Base-by-base conservation (phyloP, 306 rosid species). In the Castanea crenata region DNA sequence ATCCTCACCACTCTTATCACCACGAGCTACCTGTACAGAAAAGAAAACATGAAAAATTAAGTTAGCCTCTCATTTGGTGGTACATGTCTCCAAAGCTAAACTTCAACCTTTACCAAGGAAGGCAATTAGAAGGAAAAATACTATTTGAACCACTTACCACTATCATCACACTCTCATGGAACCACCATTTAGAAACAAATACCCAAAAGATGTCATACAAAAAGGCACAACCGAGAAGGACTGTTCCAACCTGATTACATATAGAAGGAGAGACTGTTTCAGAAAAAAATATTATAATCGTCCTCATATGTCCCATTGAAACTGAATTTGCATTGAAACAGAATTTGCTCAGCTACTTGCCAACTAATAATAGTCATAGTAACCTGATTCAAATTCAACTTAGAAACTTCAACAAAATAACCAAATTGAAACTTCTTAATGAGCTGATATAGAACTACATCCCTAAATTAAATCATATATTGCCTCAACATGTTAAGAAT, bases 121-220 rank as follows among this genome's bases (percentile, higher is more conserved):
- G 38, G 23, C 51, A 27, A 55, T 15, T 46, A 71, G 69, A 69
- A 20, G 75, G 69, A 70, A 57, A 49, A 70, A 41, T 54, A 18
- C 58, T 44, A 59, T 78, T 25, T 49, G 55, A 70, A 67, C 72
- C 68, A 91, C 99, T 86, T 76, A 93, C 99, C 94, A 93, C 99
- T 91, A 96, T 96, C 99, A 96, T 96, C 83, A 96, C 99, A 64
- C 99, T 96, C 92, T 96, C 97, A 77, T 90, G 91, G 89, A 96
- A 96, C 99, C 93, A 93, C 96, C 89, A 78, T 82, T 96, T 93
- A 16, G 99, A 96, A 80, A 96, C 93, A 34, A 96, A 96, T 15
- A 96, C 99, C 99, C 99, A 96, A 76, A 96, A 90, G 83, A 96
- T 96, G 86, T 96, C 99, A 51, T 96, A 96, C 65, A 96, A 78